Evolutionary conservation across 768 basidiomycete genomes (phyloP).

Genomic region (Suillus tomentosus): DNA sequence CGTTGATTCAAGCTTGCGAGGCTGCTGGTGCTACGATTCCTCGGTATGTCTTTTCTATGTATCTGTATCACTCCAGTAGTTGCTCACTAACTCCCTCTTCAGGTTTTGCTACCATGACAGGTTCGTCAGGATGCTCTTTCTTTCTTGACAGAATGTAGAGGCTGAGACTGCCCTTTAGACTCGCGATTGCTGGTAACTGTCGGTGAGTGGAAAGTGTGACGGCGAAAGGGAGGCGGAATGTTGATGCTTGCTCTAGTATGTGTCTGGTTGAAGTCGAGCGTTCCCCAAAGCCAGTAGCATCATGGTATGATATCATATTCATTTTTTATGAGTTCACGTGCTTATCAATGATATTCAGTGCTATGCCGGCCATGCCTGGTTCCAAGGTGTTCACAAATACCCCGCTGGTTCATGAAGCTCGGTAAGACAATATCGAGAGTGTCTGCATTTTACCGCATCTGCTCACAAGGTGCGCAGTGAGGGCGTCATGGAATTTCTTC

Average conservation of each 20-base stretch:
- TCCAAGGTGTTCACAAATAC: constrained; percentile 92
- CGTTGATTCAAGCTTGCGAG: constrained; percentile 96
- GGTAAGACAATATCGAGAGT: constrained; percentile 42
- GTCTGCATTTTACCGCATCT: not conserved
- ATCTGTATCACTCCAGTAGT: constrained; percentile 7
- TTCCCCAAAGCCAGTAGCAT: constrained; percentile 93
- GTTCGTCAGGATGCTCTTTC: constrained; percentile 37
- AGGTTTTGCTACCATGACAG: constrained; percentile 90
- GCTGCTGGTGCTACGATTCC: constrained; percentile 83
- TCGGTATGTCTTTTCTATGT: constrained; percentile 48
- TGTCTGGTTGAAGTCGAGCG: constrained; percentile 97
- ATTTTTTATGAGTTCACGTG: not conserved
- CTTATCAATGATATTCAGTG: constrained; percentile 46
- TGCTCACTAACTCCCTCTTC: constrained; percentile 18
- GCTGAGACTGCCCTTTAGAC: constrained; percentile 42
- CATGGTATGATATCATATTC: constrained; percentile 58
- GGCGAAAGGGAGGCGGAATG: constrained; percentile 7
- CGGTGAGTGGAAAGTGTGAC: constrained; percentile 53
- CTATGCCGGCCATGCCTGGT: constrained; percentile 97
- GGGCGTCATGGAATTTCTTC: constrained; percentile 98
- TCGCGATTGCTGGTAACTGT: constrained; percentile 97
- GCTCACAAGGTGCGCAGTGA: constrained; percentile 53
- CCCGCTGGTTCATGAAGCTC: constrained; percentile 85
- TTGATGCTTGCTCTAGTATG: constrained; percentile 61
- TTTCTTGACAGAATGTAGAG: constrained; percentile 5